Conservation (phyloP, 169 alveolate species). For the Theileria equi region DNA sequence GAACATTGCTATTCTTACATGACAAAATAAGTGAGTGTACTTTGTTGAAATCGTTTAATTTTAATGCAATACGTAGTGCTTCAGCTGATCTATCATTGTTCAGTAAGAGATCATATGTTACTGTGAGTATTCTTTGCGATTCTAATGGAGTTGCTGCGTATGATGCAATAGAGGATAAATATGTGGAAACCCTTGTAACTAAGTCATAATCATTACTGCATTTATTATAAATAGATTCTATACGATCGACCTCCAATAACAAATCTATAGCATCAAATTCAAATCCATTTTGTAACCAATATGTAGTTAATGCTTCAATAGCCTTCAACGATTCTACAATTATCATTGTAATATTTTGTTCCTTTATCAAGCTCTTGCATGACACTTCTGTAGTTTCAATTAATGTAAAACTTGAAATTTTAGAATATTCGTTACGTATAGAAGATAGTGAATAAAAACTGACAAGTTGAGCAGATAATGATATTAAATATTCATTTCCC, state of each 20-base stretch:
- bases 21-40: conserved; percentile 29
- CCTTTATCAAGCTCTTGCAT: background rate
- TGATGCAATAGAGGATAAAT: conserved; percentile 33
- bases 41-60: conserved; percentile 28
- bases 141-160: conserved; percentile 49
- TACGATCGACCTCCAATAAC: conserved; percentile 53
- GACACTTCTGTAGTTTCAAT: conserved; percentile 13
- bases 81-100: conserved; percentile 21
- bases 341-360: conserved; percentile 11
- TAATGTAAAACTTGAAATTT: background rate
- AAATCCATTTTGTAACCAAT: conserved; percentile 47
- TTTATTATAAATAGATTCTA: conserved; percentile 41
- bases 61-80: conserved; percentile 55
- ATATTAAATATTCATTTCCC: conserved; percentile 60
- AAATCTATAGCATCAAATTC: conserved; percentile 61
- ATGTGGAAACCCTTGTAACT: conserved; percentile 39
- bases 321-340: conserved; percentile 39
- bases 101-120: conserved; percentile 37
- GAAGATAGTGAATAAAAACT: conserved; percentile 15
- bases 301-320: conserved; percentile 42
- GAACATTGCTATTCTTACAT: conserved; percentile 11
- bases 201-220: conserved; percentile 52
- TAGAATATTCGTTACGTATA: conserved; percentile 21
- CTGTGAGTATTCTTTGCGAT: conserved; percentile 20
- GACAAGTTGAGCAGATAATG: conserved; percentile 47